These are phyloP conservation scores for Stagonosporopsis chrysanthemi DNA, from an alignment of 2,329 filamentous ascomycete genomes.

Conservation along the genomic window DNA sequence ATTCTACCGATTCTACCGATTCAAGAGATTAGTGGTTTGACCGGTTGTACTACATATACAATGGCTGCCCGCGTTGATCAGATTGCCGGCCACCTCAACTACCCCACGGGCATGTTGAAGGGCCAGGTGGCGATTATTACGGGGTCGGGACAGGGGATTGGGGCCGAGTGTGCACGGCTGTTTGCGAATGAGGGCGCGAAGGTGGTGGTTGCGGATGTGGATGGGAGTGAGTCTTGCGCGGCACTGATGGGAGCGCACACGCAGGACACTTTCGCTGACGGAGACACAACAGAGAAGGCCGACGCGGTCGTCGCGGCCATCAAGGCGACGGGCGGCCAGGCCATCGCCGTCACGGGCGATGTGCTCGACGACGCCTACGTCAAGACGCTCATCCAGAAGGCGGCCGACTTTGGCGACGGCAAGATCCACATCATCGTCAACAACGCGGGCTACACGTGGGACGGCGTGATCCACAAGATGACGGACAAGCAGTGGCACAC, in stretches of 20 bases:
- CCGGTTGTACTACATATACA: too few relatives aligned
- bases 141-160: slow-evolving; percentile 85
- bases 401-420: slow-evolving; percentile 81
- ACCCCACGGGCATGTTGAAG: slow-evolving; percentile 77
- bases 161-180: slow-evolving; percentile 79
- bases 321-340: slow-evolving; percentile 70
- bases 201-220: slow-evolving; percentile 84
- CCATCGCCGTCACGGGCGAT: slow-evolving; percentile 78
- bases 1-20: too few relatives aligned
- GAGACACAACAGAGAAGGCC: slow-evolving; percentile 66
- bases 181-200: slow-evolving; percentile 90
- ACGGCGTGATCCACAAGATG: slow-evolving; percentile 92
- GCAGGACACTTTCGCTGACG: slow-evolving; percentile 26
- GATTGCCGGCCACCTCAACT: slow-evolving; percentile 81
- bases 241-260: too few relatives aligned
- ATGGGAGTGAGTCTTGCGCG: slow-evolving; percentile 62
- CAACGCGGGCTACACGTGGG: slow-evolving; percentile 93
- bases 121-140: slow-evolving; percentile 89
- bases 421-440: slow-evolving; percentile 94
- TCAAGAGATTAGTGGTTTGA: too few relatives aligned
- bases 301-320: slow-evolving; percentile 73
- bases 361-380: slow-evolving; percentile 76
- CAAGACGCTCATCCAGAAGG: slow-evolving; percentile 72
- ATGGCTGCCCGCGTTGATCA: slow-evolving; percentile 65
- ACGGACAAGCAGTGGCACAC: slow-evolving; percentile 91